Conservation (phyloP, 208 protist species). For the Wallacemonas collosoma region DNA sequence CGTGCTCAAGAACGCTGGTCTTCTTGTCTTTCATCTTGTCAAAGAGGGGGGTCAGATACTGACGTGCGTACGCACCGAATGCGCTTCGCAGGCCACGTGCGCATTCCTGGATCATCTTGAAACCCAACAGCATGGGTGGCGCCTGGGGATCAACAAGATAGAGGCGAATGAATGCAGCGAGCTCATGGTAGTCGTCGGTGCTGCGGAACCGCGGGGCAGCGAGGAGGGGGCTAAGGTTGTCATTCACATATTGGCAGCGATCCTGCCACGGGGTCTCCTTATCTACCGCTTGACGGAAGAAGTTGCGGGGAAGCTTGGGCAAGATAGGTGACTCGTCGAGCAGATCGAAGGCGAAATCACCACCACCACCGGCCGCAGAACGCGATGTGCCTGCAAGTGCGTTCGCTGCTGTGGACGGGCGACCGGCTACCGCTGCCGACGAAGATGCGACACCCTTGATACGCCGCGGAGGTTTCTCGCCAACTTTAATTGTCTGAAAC, state of each 20-base stretch:
- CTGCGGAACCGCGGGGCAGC: slow-evolving; percentile 54
- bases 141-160: slow-evolving; percentile 84
- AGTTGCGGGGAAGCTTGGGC: slow-evolving; percentile 68
- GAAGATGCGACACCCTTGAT: slow-evolving; percentile 25
- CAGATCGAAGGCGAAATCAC: slow-evolving; percentile 55
- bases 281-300: slow-evolving; percentile 69
- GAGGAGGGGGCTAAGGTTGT: slow-evolving; percentile 67
- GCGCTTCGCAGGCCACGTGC: slow-evolving; percentile 56
- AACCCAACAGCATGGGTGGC: slow-evolving; percentile 82
- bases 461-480: slow-evolving; percentile 29
- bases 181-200: slow-evolving; percentile 89
- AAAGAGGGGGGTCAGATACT: slow-evolving; percentile 62
- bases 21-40: slow-evolving; percentile 94
- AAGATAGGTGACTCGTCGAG: slow-evolving; percentile 69
- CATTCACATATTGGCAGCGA: slow-evolving; percentile 65
- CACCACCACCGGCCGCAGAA: slow-evolving; percentile 6
- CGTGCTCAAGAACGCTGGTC: slow-evolving; percentile 77
- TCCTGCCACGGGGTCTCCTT: slow-evolving; percentile 81
- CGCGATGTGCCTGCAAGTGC: background rate
- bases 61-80: slow-evolving; percentile 55
- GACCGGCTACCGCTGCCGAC: background rate
- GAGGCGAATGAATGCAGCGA: slow-evolving; percentile 64
- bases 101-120: slow-evolving; percentile 86
- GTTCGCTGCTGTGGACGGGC: slow-evolving; percentile 20
- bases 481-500: slow-evolving; percentile 52